A percentile compares a stretch with the other conserved stretches of the same genome.
phyloP scores from a whole-genome alignment of 139 green algal species.

The Volvox africanus region DNA sequence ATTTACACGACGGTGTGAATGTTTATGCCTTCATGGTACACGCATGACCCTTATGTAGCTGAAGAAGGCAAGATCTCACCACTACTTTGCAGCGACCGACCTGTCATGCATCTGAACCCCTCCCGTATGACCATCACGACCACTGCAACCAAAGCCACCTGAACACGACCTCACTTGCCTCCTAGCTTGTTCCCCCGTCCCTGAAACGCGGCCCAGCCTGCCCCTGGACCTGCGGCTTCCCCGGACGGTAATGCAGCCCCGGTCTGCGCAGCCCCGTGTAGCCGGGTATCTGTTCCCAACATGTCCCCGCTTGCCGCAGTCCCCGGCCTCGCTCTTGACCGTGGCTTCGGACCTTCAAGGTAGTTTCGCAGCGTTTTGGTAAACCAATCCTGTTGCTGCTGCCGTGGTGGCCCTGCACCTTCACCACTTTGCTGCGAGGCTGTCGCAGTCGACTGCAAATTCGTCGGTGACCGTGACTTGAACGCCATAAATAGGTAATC shows the following conservation, averaged over 20 bases:
- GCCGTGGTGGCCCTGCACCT: not conserved
- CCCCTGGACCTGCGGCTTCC: not conserved
- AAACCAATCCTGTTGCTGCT: not conserved
- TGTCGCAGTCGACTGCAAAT: not conserved
- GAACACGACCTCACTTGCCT: not conserved
- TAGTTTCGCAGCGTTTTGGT: not conserved
- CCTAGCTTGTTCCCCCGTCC: conserved; percentile 23
- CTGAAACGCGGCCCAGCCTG: conserved; percentile 10
- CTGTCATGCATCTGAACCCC: too few relatives aligned
- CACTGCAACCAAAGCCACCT: too few relatives aligned
- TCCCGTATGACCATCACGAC: too few relatives aligned
- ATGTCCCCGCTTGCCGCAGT: not conserved
- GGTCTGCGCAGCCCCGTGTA: not conserved
- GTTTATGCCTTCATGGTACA: too few relatives aligned
- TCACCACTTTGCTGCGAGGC: not conserved
- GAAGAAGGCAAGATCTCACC: too few relatives aligned
- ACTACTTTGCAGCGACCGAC: too few relatives aligned
- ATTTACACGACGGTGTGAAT: too few relatives aligned
- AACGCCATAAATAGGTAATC: too few relatives aligned
- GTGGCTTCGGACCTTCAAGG: conserved; percentile 18
- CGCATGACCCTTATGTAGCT: too few relatives aligned
- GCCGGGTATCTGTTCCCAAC: not conserved
- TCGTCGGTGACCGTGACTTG: too few relatives aligned
- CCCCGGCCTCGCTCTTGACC: not conserved
- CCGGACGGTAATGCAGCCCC: not conserved